These are phyloP conservation scores for Acacia pycnantha DNA, from an alignment of 331 rosid species.

Conservation along the genomic window DNA sequence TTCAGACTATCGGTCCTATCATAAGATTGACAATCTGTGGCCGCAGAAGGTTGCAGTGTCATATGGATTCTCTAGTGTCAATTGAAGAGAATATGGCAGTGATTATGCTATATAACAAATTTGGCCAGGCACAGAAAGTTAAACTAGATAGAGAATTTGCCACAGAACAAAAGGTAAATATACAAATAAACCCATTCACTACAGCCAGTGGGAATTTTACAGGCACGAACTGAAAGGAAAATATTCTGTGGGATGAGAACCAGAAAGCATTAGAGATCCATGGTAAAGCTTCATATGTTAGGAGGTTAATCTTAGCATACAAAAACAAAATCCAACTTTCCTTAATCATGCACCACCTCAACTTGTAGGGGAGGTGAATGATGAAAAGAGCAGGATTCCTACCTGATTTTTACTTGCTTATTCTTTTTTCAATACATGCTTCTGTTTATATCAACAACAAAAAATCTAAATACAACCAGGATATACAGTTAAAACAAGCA, in stretches of 20 bases:
- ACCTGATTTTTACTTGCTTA: background rate
- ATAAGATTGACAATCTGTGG: no score
- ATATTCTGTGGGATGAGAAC: constrained; percentile 6
- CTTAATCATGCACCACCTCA: background rate
- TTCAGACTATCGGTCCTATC: no score
- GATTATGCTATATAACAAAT: background rate
- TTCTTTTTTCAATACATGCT: background rate
- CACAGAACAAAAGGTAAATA: background rate
- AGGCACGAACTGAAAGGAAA: background rate
- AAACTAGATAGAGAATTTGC: background rate
- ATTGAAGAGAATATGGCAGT: no score
- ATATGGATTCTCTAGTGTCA: background rate
- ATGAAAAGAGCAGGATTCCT: background rate
- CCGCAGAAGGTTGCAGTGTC: no score
- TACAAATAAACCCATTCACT: background rate
- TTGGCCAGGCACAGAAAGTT: background rate
- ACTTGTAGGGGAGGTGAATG: background rate
- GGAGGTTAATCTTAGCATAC: background rate
- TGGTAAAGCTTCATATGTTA: background rate
- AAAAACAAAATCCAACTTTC: background rate
- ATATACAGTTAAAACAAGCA: background rate
- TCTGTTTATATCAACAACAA: background rate
- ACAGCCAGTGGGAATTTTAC: background rate
- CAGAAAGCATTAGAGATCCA: background rate
- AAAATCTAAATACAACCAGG: no score